Evolutionary conservation across 2,329 filamentous ascomycete species (phyloP), one percentile per base, ranked within the genome.

Genomic region (Raffaelea ambrosiae): DNA sequence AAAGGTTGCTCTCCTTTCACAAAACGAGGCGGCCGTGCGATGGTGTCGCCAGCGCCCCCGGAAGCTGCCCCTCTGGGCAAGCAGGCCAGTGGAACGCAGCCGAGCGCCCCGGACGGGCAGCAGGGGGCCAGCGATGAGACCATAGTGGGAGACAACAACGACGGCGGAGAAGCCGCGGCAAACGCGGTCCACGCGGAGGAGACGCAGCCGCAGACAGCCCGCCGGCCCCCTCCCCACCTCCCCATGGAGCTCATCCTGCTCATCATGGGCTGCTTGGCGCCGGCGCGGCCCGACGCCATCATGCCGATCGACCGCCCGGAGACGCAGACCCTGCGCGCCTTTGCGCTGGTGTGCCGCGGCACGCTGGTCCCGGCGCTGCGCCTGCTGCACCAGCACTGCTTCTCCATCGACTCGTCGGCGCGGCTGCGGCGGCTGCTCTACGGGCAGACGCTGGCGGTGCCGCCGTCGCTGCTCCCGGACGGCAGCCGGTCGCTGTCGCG

Each of bases 361-460:
- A 72, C 69, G 3, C 64, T 70, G 51, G 52, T 55, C 4, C 49
- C 66, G 10, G 70, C 73, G 3, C 61, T 62, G 16, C 65, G 61
- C 36, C 60, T 70, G 11, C 64, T 76, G n/a, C 66, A 66, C 41
- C 58, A 66, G 49, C 63, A 68, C 52, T 75, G 71, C 56, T 52
- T 73, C 33, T 68, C 68, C 53, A 58, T 77, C 36, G 65, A 71
- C 44, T 66, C 66, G 10, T 23, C 20, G 20, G 13, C 20, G 5
- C 21, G 5, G 35, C 13, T n/a, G 35, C 21, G 13, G 20, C 33
- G 11, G 33, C 21, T 2, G 5, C 43, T n/a, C n/a, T n/a, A n/a
- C n/a, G n/a, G n/a, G n/a, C n/a, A n/a, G n/a, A n/a, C 50, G 41
- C 59, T 59, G 31, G 60, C 63, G 8, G 55, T 50, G 18, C 63